phyloP scores from a whole-genome alignment of 495 filamentous ascomycete genomes.

The Tricharina praecox region DNA sequence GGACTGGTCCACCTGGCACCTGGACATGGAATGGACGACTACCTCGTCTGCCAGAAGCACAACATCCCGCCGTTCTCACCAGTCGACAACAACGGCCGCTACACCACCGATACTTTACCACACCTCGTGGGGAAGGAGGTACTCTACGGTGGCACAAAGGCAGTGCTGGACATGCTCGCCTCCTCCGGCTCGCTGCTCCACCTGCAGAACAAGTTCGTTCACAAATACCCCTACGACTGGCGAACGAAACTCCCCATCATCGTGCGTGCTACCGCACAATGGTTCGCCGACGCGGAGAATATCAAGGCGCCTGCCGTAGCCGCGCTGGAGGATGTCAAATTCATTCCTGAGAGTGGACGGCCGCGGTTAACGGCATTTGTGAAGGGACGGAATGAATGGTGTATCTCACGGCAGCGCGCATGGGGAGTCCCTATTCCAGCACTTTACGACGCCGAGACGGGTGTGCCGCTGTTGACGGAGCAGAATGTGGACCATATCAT shows the following conservation, averaged over 20 bases:
- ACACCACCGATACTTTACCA: constrained; percentile 54
- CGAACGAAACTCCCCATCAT: constrained; percentile 83
- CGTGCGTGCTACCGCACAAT: constrained; percentile 81
- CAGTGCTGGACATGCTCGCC: constrained; percentile 49
- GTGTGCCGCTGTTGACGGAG: constrained; percentile 55
- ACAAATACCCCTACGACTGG: constrained; percentile 98
- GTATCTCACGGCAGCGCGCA: constrained; percentile 89
- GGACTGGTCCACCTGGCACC: constrained; percentile 88
- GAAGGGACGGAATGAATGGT: constrained; percentile 83
- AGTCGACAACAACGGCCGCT: constrained; percentile 62
- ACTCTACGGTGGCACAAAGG: constrained; percentile 44
- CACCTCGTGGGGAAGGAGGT: constrained; percentile 45
- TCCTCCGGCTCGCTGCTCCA: constrained; percentile 41
- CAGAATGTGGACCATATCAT: constrained; percentile 77
- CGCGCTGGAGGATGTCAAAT: constrained; percentile 52
- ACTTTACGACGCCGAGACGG: constrained; percentile 51
- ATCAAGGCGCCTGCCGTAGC: constrained; percentile 57
- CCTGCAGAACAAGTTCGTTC: constrained; percentile 45
- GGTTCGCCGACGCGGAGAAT: constrained; percentile 80
- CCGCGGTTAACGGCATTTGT: constrained; percentile 67
- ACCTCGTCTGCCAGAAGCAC: constrained; percentile 52
- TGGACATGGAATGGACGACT: constrained; percentile 94
- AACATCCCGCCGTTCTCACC: constrained; percentile 59
- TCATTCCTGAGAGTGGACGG: constrained; percentile 56
- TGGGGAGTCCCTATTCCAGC: constrained; percentile 96